A percentile compares a stretch with the other conserved stretches of the same genome.
Conservation (phyloP, 1,139 yeast genomes). For the Geotrichum siamense region DNA sequence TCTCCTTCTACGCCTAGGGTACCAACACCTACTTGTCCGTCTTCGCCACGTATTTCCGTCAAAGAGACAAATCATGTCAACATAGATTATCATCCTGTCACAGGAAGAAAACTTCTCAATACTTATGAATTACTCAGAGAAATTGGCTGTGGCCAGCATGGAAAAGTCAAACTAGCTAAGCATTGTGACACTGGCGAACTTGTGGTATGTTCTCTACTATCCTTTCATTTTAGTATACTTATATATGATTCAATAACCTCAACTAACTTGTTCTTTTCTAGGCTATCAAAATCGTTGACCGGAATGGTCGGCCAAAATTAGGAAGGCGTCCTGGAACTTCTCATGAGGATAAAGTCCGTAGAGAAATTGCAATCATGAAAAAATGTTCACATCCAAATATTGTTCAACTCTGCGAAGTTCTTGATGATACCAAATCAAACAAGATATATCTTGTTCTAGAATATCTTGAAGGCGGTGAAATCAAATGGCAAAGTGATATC, state of each 20-base stretch:
- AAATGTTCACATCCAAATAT: slow-evolving; percentile 89
- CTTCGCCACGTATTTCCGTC: slow-evolving; percentile 37
- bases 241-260: neutral
- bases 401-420: slow-evolving; percentile 76
- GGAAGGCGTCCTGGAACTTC: slow-evolving; percentile 43
- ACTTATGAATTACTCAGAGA: slow-evolving; percentile 84
- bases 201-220: slow-evolving; percentile 37
- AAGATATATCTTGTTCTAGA: slow-evolving; percentile 89
- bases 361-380: slow-evolving; percentile 95
- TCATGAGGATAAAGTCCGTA: slow-evolving; percentile 67
- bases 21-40: slow-evolving; percentile 6
- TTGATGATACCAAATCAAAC: slow-evolving; percentile 77
- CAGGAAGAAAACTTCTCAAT: slow-evolving; percentile 75
- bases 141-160: slow-evolving; percentile 94
- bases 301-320: slow-evolving; percentile 58
- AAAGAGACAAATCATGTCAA: slow-evolving; percentile 79
- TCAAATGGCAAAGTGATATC: slow-evolving; percentile 57
- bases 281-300: slow-evolving; percentile 87
- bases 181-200: slow-evolving; percentile 64
- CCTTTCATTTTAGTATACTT: neutral
- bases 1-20: neutral
- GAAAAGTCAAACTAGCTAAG: slow-evolving; percentile 87
- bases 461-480: slow-evolving; percentile 87
- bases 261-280: neutral
- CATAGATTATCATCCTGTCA: slow-evolving; percentile 83